Conservation (phyloP, 2,329 filamentous ascomycete species). For the Hypoxylon sp. region DNA sequence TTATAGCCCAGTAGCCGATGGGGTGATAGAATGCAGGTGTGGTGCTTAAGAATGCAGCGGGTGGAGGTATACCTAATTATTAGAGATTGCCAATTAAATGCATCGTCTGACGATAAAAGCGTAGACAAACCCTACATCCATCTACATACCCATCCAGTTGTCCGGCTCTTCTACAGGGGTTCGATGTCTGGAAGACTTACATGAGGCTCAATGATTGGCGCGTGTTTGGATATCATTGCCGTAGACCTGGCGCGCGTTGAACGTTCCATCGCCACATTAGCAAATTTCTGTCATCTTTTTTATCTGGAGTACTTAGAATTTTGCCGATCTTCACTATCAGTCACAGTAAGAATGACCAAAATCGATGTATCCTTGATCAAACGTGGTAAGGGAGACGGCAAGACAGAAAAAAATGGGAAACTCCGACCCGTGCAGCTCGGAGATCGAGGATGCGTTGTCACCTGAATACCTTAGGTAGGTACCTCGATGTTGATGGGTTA, state of each 20-base stretch:
- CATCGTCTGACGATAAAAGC: slow-evolving; percentile 1
- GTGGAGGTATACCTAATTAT: slow-evolving; percentile 6
- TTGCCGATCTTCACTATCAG: background rate
- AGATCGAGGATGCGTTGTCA: slow-evolving; percentile 13
- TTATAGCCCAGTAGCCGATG: background rate
- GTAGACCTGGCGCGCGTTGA: background rate
- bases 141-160: background rate
- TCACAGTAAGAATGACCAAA: background rate
- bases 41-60: background rate
- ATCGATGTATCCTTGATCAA: slow-evolving; percentile 14
- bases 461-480: too few species aligned
- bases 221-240: background rate
- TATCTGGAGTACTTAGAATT: background rate
- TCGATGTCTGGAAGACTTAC: slow-evolving; percentile 3
- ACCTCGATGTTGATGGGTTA: slow-evolving; percentile 9
- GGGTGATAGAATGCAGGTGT: background rate
- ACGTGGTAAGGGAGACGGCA: slow-evolving; percentile 6
- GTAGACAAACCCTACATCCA: background rate
- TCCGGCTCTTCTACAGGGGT: background rate
- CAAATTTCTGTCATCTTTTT: background rate
- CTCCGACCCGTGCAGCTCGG: slow-evolving; percentile 35
- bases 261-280: background rate
- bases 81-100: slow-evolving; percentile 1
- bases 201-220: slow-evolving; percentile 16
- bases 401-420: slow-evolving; percentile 13